Evolutionary conservation across 345 rosid genomes (phyloP).

Genomic region (Excoecaria agallocha): DNA sequence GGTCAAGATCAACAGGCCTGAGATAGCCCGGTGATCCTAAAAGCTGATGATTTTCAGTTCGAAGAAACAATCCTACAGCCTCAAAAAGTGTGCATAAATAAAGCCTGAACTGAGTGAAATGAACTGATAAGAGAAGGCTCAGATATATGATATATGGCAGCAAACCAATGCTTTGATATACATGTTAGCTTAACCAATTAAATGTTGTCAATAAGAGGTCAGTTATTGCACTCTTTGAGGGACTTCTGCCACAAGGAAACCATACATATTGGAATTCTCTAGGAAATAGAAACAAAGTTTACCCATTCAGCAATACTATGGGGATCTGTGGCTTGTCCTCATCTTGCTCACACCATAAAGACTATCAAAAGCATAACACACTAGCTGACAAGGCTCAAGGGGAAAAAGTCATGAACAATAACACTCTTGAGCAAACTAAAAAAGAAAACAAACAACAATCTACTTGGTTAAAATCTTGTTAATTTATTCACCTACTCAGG

Average conservation of each 20-base stretch:
- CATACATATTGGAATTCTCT: not conserved
- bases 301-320: constrained; percentile 37
- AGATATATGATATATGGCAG: not conserved
- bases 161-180: not conserved
- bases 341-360: constrained; percentile 16
- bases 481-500: not conserved
- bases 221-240: not conserved
- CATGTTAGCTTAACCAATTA: no score
- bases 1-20: no score
- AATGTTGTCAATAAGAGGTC: not conserved
- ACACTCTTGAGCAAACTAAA: no score
- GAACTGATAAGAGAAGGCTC: no score
- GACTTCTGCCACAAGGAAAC: not conserved
- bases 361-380: not conserved
- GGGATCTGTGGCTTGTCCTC: constrained; percentile 39
- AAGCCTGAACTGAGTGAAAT: no score
- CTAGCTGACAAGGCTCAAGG: not conserved
- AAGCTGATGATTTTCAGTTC: no score
- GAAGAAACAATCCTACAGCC: no score
- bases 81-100: no score
- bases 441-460: no score
- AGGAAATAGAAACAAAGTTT: not conserved
- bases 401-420: not conserved
- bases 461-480: not conserved
- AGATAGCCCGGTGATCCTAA: no score